Percentiles rank a stretch among this genome's conserved stretches.
phyloP scores from a whole-genome alignment of 1,139 yeast genomes.

The Saccharomyces pastorianus region DNA sequence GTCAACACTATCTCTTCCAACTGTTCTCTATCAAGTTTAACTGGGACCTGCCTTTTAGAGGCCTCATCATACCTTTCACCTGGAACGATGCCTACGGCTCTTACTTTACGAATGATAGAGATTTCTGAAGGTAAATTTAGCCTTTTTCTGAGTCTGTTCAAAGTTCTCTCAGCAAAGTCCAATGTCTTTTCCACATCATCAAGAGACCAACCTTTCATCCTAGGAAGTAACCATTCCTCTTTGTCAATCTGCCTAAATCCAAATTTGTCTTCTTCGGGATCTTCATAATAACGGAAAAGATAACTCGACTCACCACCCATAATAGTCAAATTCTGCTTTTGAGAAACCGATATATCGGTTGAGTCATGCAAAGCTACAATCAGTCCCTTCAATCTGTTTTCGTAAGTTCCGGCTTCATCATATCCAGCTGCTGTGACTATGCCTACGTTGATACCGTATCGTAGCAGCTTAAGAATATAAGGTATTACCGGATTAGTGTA shows the following conservation, averaged over 20 bases:
- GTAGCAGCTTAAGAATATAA: constrained; percentile 49
- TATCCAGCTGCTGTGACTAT: constrained; percentile 98
- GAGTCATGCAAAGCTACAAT: constrained; percentile 51
- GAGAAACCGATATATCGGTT: constrained; percentile 38
- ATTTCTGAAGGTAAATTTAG: constrained; percentile 53
- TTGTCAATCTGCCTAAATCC: constrained; percentile 56
- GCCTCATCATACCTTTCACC: constrained; percentile 24
- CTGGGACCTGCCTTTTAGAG: constrained; percentile 37
- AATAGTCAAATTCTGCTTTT: constrained; percentile 59
- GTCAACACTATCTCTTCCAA: constrained; percentile 86
- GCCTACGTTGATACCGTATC: constrained; percentile 62
- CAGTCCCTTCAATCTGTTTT: constrained; percentile 64
- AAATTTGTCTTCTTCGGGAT: constrained; percentile 16
- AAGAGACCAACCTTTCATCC: constrained; percentile 61
- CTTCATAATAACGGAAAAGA: constrained; percentile 55
- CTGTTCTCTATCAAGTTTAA: constrained; percentile 63
- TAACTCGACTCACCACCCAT: constrained; percentile 98
- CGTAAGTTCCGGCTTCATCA: constrained; percentile 74
- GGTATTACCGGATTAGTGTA: constrained; percentile 54
- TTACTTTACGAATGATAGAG: constrained; percentile 62
- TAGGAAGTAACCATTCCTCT: constrained; percentile 65
- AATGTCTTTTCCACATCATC: constrained; percentile 53
- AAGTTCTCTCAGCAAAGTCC: constrained; percentile 58
- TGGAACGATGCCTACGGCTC: constrained; percentile 86
- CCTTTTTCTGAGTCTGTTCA: constrained; percentile 47